Percentiles rank a stretch among this genome's conserved stretches.
Evolutionary conservation across 1,284 basidiomycete genomes (phyloP).

Genomic region (Malassezia slooffiae): DNA sequence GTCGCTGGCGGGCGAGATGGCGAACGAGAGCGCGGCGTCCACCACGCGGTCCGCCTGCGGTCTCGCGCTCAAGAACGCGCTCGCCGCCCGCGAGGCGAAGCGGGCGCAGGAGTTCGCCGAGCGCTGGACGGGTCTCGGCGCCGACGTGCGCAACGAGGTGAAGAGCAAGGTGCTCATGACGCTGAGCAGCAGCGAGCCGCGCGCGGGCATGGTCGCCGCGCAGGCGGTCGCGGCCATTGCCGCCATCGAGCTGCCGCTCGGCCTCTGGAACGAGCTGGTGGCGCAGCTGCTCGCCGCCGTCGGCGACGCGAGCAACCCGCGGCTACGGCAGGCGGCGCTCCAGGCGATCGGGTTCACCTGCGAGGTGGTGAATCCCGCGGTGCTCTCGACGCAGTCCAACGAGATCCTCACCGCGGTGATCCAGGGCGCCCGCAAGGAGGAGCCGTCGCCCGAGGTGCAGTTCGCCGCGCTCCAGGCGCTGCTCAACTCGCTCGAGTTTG

Average conservation of each 20-base stretch:
- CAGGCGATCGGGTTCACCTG: slow-evolving; percentile 95
- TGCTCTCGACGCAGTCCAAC: slow-evolving; percentile 77
- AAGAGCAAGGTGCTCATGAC: slow-evolving; percentile 77
- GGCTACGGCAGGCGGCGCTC: slow-evolving; percentile 74
- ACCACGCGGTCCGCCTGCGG: slow-evolving; percentile 87
- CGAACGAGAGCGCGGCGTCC: slow-evolving; percentile 42
- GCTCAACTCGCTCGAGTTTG: slow-evolving; percentile 93
- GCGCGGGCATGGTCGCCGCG: slow-evolving; percentile 75
- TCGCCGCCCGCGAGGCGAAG: slow-evolving; percentile 68
- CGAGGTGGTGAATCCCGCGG: slow-evolving; percentile 67
- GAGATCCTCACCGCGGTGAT: slow-evolving; percentile 98
- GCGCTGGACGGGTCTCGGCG: slow-evolving; percentile 64
- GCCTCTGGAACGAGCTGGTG: slow-evolving; percentile 83
- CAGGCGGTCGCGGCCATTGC: slow-evolving; percentile 91
- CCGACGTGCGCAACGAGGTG: slow-evolving; percentile 64
- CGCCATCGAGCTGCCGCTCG: slow-evolving; percentile 75
- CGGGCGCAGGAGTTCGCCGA: slow-evolving; percentile 49
- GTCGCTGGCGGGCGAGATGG: slow-evolving; percentile 36
- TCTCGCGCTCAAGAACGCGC: slow-evolving; percentile 89
- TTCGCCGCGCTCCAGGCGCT: slow-evolving; percentile 86
- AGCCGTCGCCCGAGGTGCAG: slow-evolving; percentile 75
- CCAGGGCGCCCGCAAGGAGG: slow-evolving; percentile 92
- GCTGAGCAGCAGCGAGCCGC: slow-evolving; percentile 62
- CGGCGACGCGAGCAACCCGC: slow-evolving; percentile 63
- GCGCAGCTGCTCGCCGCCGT: slow-evolving; percentile 76